Evolutionary conservation across 1,284 basidiomycete species (phyloP).

Genomic region (Volvariella volvacea): DNA sequence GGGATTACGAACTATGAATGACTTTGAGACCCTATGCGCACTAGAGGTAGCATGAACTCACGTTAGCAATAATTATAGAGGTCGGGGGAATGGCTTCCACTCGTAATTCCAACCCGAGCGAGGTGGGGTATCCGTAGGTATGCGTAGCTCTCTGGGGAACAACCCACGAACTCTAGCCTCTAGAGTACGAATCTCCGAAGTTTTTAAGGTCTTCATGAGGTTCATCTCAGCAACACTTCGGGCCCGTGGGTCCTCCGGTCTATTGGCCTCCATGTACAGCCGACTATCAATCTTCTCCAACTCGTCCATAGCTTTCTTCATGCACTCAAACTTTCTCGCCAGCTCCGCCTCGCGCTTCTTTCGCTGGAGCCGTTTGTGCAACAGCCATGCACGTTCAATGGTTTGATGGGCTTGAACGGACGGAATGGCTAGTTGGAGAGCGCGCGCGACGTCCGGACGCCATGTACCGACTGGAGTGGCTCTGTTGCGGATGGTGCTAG

Average conservation of each 20-base stretch:
- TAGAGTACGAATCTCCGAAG: slow-evolving; percentile 60
- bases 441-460: slow-evolving; percentile 67
- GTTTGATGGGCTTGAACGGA: slow-evolving; percentile 89
- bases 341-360: slow-evolving; percentile 63
- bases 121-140: slow-evolving; percentile 75
- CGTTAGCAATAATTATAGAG: slow-evolving; percentile 26
- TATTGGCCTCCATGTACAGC: slow-evolving; percentile 72
- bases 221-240: slow-evolving; percentile 52
- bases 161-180: slow-evolving; percentile 78
- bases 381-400: slow-evolving; percentile 86
- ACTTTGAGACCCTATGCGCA: too few relatives aligned
- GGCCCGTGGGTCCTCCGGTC: slow-evolving; percentile 65
- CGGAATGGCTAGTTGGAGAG: slow-evolving; percentile 70
- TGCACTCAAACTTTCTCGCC: slow-evolving; percentile 66
- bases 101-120: slow-evolving; percentile 73
- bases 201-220: slow-evolving; percentile 55
- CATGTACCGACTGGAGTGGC: slow-evolving; percentile 76
- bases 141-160: slow-evolving; percentile 75
- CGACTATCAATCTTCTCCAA: slow-evolving; percentile 60
- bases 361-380: slow-evolving; percentile 73
- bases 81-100: slow-evolving; percentile 59
- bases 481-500: slow-evolving; percentile 61
- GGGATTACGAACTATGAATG: too few relatives aligned
- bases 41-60: too few relatives aligned
- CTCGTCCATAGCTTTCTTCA: slow-evolving; percentile 78